Base-by-base conservation (phyloP, 2,329 filamentous ascomycete genomes). In the Xylariaceae sp. region DNA sequence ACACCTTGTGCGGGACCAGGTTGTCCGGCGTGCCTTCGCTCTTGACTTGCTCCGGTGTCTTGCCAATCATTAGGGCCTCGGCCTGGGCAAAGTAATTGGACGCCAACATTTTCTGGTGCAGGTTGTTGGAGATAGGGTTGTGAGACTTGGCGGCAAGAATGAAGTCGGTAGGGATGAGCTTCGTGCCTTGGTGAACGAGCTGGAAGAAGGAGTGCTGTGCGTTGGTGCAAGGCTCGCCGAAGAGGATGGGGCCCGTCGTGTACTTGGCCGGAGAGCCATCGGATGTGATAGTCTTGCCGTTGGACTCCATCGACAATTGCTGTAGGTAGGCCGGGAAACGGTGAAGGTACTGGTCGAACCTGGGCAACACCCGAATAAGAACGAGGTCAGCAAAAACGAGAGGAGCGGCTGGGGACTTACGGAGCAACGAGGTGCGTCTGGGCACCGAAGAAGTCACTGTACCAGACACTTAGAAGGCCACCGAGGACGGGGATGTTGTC, bases 201-300 rank as follows among this genome's bases (percentile, higher is more conserved):
- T 99, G 94, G 87, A 95, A 99, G 86, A 99, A 99, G 57, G 94
- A 97, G 83, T 99, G 94, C 79, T 99, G 94, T 42, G 94, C 94
- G 71, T 99, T 99, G 72, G 94, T 99, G 75, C 91, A 95, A 50
- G 94, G 94, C 80, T 99, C 94, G 69, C 94, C 94, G 71, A 99
- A 99, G 60, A 99, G 79, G 70, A 99, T 92, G 51, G 94, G 84
- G 46, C 94, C 92, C 36, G 94, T 99, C 54, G 92, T 96, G 80
- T 99, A 99, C 78, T 96, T 96, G 69, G 95, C 92, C 57, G 95
- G 83, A 36, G 91, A 86, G 54, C 84, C 87, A 67, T 94, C 89
- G n/a, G 83, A 85, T 58, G 92, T 95, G 69, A 97, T 91, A 57
- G 88, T 89, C 81, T 99, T 99, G 70, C 94, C 94, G 74, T 99